Evolutionary conservation across 495 filamentous ascomycete genomes (phyloP), one percentile per base, ranked within the genome.

Genomic region (Glonium stellatum): DNA sequence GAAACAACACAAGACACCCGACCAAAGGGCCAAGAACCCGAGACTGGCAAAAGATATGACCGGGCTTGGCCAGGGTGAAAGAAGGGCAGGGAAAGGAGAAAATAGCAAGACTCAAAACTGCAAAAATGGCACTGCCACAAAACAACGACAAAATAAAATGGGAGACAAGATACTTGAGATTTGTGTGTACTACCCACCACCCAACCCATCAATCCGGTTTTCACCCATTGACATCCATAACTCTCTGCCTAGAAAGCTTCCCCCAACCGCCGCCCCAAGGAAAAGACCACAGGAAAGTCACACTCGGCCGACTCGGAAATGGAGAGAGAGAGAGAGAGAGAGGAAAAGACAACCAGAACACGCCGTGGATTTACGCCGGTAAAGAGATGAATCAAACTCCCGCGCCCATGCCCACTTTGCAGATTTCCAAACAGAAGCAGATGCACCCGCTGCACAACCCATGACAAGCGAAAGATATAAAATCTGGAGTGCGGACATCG

Each of bases 371-470:
- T 15, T 23, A 51, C 48, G 18, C 48, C 48, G 12, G 48, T 25
- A 51, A 31, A 51, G 21, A 51, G 21, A 51, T 25, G 13, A 51
- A 44, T 15, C 48, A 31, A 51, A 51, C 48, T 51, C 48, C 47
- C 25, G 48, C 48, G 48, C 19, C 48, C 48, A 51, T 22, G 21
- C 10, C 48, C 48, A 51, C 48, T 23, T 51, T 51, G 48, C 48
- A 51, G 25, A 51, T 51, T 51, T 51, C 48, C 48, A 51, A 51
- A 51, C 48, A 51, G 48, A 51, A 51, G 25, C 18, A 18, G 25
- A 27, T 23, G 12, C 39, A 44, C 13, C 39, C 13, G 39, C 39
- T 44, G 39, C 39, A 44, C 39, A 44, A 44, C 18, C 39, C 39
- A 18, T 44, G 39, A 44, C 12, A 44, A 18, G 12, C 18, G 39